These are phyloP conservation scores for Pythium dissimile DNA, from an alignment of 352 stramenopile genomes.

Conservation along the genomic window DNA sequence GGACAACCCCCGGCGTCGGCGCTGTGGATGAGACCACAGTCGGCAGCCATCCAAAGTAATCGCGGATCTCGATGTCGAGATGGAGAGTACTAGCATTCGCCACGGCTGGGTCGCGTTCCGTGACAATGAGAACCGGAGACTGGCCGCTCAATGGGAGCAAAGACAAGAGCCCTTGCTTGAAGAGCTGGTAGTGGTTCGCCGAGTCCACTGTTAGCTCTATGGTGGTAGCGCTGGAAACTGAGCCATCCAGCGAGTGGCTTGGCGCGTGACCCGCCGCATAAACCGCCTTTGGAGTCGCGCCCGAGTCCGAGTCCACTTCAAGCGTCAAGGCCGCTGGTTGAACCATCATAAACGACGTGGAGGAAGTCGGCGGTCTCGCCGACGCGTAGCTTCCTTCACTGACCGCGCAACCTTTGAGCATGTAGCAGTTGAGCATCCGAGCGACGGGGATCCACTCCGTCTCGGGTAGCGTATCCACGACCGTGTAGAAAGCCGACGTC, in stretches of 20 bases:
- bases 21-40: neutral
- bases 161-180: neutral
- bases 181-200: neutral
- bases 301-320: neutral
- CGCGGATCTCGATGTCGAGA: conserved; percentile 4
- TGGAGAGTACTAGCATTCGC: neutral
- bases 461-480: neutral
- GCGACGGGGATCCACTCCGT: conserved; percentile 10
- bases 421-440: conserved; percentile 7
- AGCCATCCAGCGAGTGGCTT: neutral
- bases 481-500: conserved; percentile 8
- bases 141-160: neutral
- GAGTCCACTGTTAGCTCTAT: neutral
- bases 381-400: neutral
- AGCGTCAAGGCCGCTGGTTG: neutral
- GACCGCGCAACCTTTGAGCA: neutral
- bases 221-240: neutral
- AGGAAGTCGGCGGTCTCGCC: neutral
- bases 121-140: conserved; percentile 2
- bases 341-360: conserved; percentile 5
- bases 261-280: neutral
- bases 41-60: conserved; percentile 16
- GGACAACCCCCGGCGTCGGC: neutral
- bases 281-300: too few species aligned
- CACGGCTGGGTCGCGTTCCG: neutral